Conservation (phyloP, 2,329 filamentous ascomycete species). For the Coniochaeta hoffmannii region DNA sequence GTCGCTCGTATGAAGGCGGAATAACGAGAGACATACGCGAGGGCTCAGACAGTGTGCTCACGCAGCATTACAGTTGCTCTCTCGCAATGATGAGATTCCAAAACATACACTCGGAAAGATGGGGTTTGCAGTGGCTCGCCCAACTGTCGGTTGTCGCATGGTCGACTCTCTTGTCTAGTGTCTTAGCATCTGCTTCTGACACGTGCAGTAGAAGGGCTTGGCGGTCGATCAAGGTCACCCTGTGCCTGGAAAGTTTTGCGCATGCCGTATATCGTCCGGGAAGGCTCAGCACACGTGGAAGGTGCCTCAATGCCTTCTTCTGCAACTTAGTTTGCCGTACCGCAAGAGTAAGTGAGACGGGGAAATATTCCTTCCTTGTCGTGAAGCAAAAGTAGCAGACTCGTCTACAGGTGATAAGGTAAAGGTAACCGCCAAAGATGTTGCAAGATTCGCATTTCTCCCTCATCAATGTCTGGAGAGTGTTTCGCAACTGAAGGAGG, state of each 20-base stretch:
- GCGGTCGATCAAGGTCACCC: not conserved
- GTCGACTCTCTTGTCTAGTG: not conserved
- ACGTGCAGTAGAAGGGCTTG: not conserved
- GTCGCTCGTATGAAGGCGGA: too few species aligned
- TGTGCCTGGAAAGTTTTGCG: not conserved
- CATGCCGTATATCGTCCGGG: not conserved
- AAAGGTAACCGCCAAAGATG: conserved; percentile 29
- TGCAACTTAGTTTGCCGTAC: not conserved
- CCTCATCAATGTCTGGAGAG: conserved; percentile 25
- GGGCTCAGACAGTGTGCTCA: too few species aligned
- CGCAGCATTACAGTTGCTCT: too few species aligned
- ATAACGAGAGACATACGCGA: too few species aligned
- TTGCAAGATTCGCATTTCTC: conserved; percentile 24
- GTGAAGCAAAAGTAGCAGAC: conserved; percentile 31
- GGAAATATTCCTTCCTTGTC: conserved; percentile 19
- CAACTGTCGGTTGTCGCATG: not conserved
- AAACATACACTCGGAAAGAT: too few species aligned
- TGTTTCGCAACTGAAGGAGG: conserved; percentile 18
- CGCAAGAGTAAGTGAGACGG: conserved; percentile 8
- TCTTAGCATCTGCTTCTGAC: not conserved
- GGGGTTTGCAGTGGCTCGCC: too few species aligned
- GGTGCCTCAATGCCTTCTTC: not conserved
- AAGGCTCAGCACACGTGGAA: not conserved
- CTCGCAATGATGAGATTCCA: too few species aligned
- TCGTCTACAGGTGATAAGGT: conserved; percentile 28